A percentile compares a stretch with the other conserved stretches of the same genome.
These are phyloP conservation scores for Scenedesmus sp. DNA, from an alignment of 163 green algal species.

Conservation along the genomic window DNA sequence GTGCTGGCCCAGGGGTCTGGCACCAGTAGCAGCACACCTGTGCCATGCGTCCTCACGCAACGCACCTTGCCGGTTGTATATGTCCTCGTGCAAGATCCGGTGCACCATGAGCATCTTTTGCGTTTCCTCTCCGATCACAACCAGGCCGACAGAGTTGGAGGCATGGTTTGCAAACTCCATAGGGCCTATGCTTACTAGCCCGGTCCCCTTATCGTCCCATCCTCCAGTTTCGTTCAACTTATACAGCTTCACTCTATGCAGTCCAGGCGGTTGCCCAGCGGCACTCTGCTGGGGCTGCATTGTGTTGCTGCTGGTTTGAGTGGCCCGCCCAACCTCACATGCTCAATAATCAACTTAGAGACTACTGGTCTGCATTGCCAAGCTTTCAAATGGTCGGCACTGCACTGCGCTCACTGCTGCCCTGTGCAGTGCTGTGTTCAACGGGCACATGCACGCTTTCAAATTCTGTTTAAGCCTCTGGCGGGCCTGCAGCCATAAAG, in stretches of 20 bases:
- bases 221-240: conserved; percentile 87
- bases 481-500: neutral
- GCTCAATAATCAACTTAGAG: neutral
- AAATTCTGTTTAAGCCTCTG: neutral
- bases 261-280: conserved; percentile 7
- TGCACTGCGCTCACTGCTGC: neutral
- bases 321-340: neutral
- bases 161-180: conserved; percentile 82
- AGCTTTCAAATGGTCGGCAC: neutral
- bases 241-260: conserved; percentile 97
- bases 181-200: conserved; percentile 90
- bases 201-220: conserved; percentile 98
- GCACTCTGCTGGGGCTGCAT: conserved; percentile 38
- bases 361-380: neutral
- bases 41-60: neutral
- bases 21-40: neutral
- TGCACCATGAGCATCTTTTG: conserved; percentile 90
- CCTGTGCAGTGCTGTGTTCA: neutral
- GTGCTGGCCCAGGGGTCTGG: neutral
- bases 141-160: conserved; percentile 77
- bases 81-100: conserved; percentile 83
- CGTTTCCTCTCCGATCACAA: conserved; percentile 93
- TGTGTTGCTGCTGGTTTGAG: neutral
- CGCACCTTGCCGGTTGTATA: conserved; percentile 92
- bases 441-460: neutral